phyloP scores from a whole-genome alignment of 345 rosid species.

The Camelina laxa region DNA sequence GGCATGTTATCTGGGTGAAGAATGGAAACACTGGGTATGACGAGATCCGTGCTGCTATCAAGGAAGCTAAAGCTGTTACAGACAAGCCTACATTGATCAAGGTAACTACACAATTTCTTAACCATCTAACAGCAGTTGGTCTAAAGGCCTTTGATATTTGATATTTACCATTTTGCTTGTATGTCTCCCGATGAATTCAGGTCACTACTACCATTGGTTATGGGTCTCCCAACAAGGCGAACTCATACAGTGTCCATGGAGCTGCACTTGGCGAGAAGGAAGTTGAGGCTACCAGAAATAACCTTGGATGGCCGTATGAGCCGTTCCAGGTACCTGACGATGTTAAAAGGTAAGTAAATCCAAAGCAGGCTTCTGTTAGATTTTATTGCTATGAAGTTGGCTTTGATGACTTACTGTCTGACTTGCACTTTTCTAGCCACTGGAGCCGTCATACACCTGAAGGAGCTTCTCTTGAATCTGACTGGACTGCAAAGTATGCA shows the following conservation, averaged over 20 bases:
- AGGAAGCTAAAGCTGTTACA: slow-evolving; percentile 95
- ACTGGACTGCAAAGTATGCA: slow-evolving; percentile 86
- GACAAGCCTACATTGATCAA: slow-evolving; percentile 93
- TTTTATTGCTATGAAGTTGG: background rate
- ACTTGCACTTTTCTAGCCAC: slow-evolving; percentile 59
- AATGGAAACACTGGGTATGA: slow-evolving; percentile 98
- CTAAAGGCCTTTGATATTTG: slow-evolving; percentile 15
- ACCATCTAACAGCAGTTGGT: background rate
- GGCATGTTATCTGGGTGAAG: slow-evolving; percentile 99
- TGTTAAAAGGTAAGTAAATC: slow-evolving; percentile 68
- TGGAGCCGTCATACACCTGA: slow-evolving; percentile 85
- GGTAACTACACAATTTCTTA: slow-evolving; percentile 47
- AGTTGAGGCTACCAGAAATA: slow-evolving; percentile 98
- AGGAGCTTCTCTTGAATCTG: slow-evolving; percentile 85
- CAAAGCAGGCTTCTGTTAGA: slow-evolving; percentile 5
- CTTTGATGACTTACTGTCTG: slow-evolving; percentile 18
- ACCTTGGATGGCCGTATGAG: slow-evolving; percentile 93
- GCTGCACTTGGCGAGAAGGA: slow-evolving; percentile 97
- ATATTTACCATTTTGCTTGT: slow-evolving; percentile 11
- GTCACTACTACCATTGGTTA: slow-evolving; percentile 93
- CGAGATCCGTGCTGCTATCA: slow-evolving; percentile 98
- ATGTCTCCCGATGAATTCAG: slow-evolving; percentile 45
- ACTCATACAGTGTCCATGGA: slow-evolving; percentile 95
- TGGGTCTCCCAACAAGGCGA: slow-evolving; percentile 98
- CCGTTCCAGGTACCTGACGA: slow-evolving; percentile 98